phyloP scores from a whole-genome alignment of 495 filamentous ascomycete genomes.

The Annulohypoxylon stygium region DNA sequence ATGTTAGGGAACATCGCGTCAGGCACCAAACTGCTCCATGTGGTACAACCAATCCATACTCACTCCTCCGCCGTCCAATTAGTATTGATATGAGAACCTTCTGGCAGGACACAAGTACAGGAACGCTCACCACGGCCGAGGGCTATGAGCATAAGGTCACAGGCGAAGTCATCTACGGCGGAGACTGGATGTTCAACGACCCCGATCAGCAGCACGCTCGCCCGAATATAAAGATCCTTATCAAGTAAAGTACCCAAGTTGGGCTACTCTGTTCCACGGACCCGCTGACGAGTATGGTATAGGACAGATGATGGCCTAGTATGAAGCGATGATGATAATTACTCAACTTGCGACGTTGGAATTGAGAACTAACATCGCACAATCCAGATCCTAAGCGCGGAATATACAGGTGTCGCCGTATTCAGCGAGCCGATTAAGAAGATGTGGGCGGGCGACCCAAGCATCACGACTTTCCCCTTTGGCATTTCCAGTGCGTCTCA shows the following conservation, averaged over 20 bases:
- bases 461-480: neutral
- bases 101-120: neutral
- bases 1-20: neutral
- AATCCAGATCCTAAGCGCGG: neutral
- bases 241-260: neutral
- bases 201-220: neutral
- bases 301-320: neutral
- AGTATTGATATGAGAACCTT: neutral
- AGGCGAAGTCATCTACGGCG: neutral
- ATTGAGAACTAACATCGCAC: neutral
- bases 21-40: neutral
- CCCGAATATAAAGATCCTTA: neutral
- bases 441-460: slow-evolving; percentile 1
- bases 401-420: neutral
- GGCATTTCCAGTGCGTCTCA: neutral
- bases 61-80: neutral
- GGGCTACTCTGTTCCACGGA: neutral
- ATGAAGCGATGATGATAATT: neutral
- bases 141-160: neutral
- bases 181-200: neutral
- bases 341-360: neutral
- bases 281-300: neutral
- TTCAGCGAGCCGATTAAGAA: neutral
- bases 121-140: neutral
- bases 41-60: neutral